These are phyloP conservation scores for Lipomyces yamadae DNA, from an alignment of 805 yeast species.

Conservation along the genomic window DNA sequence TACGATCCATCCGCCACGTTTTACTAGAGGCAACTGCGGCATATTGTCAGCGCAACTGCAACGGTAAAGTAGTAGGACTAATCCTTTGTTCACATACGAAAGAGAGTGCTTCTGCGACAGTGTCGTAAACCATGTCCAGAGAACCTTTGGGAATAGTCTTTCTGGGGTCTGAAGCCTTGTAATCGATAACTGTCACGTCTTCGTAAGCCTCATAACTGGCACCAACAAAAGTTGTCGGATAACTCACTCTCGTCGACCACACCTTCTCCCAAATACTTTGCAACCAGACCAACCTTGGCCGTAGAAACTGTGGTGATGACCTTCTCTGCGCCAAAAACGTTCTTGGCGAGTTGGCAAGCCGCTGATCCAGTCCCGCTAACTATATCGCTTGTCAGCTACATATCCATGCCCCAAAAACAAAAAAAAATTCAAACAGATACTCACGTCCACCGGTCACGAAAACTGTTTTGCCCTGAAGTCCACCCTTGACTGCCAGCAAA, in stretches of 20 bases:
- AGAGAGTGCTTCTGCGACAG: constrained; percentile 28
- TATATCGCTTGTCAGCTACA: not conserved
- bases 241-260: constrained; percentile 28
- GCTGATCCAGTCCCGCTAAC: constrained; percentile 31
- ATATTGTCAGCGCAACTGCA: not conserved
- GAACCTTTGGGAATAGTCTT: constrained; percentile 26
- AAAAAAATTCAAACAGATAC: not conserved
- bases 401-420: not conserved
- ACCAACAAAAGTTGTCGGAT: not conserved
- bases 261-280: constrained; percentile 35
- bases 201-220: not conserved
- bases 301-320: constrained; percentile 39
- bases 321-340: constrained; percentile 36
- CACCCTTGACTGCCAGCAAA: constrained; percentile 17
- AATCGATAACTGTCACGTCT: constrained; percentile 31
- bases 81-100: not conserved
- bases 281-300: constrained; percentile 28
- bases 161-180: constrained; percentile 33
- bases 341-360: constrained; percentile 37
- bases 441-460: constrained; percentile 34
- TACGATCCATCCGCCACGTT: constrained; percentile 30
- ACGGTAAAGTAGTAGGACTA: not conserved
- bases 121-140: constrained; percentile 37
- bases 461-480: constrained; percentile 30
- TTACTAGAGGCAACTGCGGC: constrained; percentile 22